Percentiles rank a stretch among this genome's conserved stretches.
phyloP scores from a whole-genome alignment of 495 filamentous ascomycete species.

The Podospora bellae-mahoneyi region DNA sequence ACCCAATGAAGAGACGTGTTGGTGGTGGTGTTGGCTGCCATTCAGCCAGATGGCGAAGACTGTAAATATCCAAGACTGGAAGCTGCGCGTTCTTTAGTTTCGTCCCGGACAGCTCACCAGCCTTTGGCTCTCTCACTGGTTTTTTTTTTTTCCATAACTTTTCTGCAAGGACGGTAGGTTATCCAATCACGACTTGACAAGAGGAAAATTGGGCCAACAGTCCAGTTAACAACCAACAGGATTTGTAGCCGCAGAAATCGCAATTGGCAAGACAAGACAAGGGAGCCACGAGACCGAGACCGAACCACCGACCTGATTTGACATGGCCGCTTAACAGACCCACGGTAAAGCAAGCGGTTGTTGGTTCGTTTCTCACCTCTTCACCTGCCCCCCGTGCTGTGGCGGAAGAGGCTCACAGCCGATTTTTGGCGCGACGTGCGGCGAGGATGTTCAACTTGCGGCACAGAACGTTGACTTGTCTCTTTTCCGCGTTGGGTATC shows the following conservation, averaged over 20 bases:
- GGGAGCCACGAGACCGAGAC: not conserved
- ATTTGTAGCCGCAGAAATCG: not conserved
- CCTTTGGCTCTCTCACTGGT: not conserved
- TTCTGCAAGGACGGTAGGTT: too few species aligned
- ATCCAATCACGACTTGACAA: too few species aligned
- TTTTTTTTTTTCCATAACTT: not conserved
- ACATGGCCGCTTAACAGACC: not conserved
- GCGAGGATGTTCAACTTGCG: not conserved
- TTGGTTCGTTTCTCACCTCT: not conserved
- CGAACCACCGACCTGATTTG: not conserved
- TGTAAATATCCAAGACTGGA: not conserved
- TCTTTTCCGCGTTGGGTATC: too few species aligned
- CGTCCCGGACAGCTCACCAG: not conserved
- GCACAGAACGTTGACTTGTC: conserved; percentile 1
- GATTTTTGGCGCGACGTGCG: not conserved
- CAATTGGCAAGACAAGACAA: not conserved
- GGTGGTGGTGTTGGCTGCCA: not conserved
- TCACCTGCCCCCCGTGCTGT: not conserved
- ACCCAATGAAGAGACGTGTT: not conserved
- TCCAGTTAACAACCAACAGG: not conserved
- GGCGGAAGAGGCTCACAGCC: not conserved
- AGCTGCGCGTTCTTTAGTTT: not conserved
- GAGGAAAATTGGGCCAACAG: not conserved
- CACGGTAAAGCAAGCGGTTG: not conserved
- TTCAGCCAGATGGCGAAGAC: not conserved